phyloP scores from a whole-genome alignment of 2,329 filamentous ascomycete genomes.

The Lasiodiplodia hormozganensis region DNA sequence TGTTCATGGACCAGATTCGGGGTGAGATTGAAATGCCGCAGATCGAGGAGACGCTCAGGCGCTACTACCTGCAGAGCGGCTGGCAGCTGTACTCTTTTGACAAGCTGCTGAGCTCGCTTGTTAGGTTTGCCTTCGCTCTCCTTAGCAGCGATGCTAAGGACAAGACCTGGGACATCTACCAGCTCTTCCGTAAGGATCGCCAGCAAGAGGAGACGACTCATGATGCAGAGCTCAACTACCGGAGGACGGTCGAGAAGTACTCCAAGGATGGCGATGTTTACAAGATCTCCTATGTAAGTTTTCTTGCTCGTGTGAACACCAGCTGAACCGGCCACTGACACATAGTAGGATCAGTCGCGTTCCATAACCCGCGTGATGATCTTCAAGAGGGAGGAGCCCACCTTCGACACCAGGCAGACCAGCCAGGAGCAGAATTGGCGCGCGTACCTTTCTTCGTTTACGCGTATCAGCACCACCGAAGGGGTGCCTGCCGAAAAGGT shows the following conservation, averaged over 20 bases:
- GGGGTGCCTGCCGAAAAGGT: constrained; percentile 46
- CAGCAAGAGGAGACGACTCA: constrained; percentile 86
- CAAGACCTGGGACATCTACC: constrained; percentile 88
- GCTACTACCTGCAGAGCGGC: constrained; percentile 88
- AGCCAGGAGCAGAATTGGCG: constrained; percentile 75
- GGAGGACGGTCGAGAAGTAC: constrained; percentile 90
- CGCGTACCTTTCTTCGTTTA: constrained; percentile 93
- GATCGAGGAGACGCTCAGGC: constrained; percentile 88
- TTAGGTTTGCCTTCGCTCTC: constrained; percentile 81
- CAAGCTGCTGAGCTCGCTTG: constrained; percentile 82
- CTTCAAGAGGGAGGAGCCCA: constrained; percentile 83
- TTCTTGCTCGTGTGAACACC: no score
- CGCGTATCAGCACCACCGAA: constrained; percentile 82
- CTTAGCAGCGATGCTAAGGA: constrained; percentile 88
- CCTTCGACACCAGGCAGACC: constrained; percentile 76
- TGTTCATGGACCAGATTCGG: constrained; percentile 86
- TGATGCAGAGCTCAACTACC: constrained; percentile 85
- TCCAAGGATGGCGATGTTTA: constrained; percentile 94
- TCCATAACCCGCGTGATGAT: constrained; percentile 77
- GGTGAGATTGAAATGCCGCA: constrained; percentile 81
- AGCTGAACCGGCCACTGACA: constrained; percentile 36
- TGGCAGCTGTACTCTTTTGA: constrained; percentile 95
- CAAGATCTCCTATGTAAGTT: constrained; percentile 85
- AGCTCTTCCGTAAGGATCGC: constrained; percentile 83
- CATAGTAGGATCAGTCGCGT: constrained; percentile 62